Percentiles rank a stretch among this genome's conserved stretches.
Conservation (phyloP, 2,329 filamentous ascomycete species). For the Alternaria sp. region DNA sequence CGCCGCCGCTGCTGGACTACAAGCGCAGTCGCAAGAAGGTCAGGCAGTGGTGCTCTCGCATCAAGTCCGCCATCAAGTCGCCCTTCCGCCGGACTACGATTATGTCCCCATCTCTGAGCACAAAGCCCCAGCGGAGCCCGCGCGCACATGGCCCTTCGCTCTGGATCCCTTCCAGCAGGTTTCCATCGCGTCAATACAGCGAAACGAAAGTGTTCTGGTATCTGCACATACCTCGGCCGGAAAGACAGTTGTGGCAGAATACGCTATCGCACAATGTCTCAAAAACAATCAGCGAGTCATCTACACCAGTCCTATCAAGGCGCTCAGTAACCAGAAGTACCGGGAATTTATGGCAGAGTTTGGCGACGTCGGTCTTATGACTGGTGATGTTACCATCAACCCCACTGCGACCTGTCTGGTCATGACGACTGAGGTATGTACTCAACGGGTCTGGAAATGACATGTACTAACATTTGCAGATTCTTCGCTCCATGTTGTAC, state of each 20-base stretch:
- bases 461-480: slow-evolving; percentile 57
- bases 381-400: slow-evolving; percentile 98
- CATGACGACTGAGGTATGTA: slow-evolving; percentile 85
- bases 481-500: slow-evolving; percentile 98
- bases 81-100: slow-evolving; percentile 90
- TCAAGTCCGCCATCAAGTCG: slow-evolving; percentile 98
- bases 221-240: slow-evolving; percentile 97
- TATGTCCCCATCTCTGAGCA: slow-evolving; percentile 96
- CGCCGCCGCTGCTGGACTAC: slow-evolving; percentile 76
- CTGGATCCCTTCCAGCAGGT: slow-evolving; percentile 98
- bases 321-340: slow-evolving; percentile 98
- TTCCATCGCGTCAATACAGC: slow-evolving; percentile 91
- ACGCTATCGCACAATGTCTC: slow-evolving; percentile 95
- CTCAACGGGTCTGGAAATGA: background rate
- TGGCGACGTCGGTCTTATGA: slow-evolving; percentile 97
- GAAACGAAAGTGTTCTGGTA: slow-evolving; percentile 94
- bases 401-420: slow-evolving; percentile 97
- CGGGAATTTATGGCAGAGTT: slow-evolving; percentile 95
- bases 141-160: slow-evolving; percentile 84
- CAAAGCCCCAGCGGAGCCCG: slow-evolving; percentile 86
- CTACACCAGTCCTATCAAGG: slow-evolving; percentile 99
- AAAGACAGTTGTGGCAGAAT: slow-evolving; percentile 98
- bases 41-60: slow-evolving; percentile 85
- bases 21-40: slow-evolving; percentile 68
- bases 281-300: slow-evolving; percentile 98